Conservation (phyloP, 2,329 filamentous ascomycete species). For the Penicillium sp. region DNA sequence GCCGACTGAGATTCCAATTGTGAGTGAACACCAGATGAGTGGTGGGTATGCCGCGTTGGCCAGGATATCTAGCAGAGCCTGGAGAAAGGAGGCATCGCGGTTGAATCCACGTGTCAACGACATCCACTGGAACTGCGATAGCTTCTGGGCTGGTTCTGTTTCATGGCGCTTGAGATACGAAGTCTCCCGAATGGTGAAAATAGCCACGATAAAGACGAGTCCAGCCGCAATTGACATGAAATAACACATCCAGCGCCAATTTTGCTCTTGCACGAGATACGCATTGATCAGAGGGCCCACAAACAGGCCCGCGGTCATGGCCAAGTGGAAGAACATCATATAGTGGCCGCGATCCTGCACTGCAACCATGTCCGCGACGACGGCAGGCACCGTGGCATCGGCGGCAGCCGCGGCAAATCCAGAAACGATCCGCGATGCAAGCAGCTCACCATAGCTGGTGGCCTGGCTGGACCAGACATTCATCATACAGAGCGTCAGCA, state of each 20-base stretch:
- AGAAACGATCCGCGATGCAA: constrained; percentile 28
- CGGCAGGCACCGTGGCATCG: constrained; percentile 37
- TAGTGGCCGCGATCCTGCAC: constrained; percentile 35
- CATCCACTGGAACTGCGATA: constrained; percentile 21
- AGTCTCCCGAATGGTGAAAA: constrained; percentile 27
- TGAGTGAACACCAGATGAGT: constrained; percentile 27
- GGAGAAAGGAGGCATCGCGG: constrained; percentile 24
- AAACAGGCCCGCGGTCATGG: constrained; percentile 37
- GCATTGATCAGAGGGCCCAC: constrained; percentile 37
- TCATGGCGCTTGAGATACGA: constrained; percentile 14
- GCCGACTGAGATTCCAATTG: constrained; percentile 29
- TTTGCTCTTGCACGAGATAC: constrained; percentile 23
- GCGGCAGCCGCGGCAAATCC: constrained; percentile 32
- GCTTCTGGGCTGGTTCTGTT: constrained; percentile 2
- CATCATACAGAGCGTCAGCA: constrained; percentile 32
- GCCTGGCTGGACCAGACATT: constrained; percentile 38
- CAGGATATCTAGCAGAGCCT: constrained; percentile 23
- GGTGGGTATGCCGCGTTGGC: constrained; percentile 26
- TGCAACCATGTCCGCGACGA: constrained; percentile 39
- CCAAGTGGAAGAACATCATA: constrained; percentile 41
- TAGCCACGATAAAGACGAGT: constrained; percentile 14
- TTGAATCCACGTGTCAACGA: constrained; percentile 22
- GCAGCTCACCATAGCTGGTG: constrained; percentile 24
- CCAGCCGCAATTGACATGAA: constrained; percentile 25
- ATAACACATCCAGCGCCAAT: constrained; percentile 31